A percentile compares a stretch with the other conserved stretches of the same genome.
These are phyloP conservation scores for Salvia sclarea DNA, from an alignment of 305 asterid species.

Conservation along the genomic window DNA sequence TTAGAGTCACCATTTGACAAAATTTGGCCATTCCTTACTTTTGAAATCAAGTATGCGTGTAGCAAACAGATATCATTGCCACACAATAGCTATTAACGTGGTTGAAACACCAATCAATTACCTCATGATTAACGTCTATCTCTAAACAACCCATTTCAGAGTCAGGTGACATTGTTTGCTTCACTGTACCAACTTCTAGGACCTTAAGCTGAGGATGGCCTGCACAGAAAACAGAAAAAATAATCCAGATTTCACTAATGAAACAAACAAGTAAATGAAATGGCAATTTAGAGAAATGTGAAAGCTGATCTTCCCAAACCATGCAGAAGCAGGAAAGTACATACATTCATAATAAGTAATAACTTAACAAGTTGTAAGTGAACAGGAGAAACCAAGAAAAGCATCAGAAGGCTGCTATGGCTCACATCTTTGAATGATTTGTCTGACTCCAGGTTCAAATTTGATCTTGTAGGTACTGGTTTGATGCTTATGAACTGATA, in stretches of 20 bases:
- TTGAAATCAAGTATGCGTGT: neutral
- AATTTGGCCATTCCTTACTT: neutral
- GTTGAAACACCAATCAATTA: constrained; percentile 33
- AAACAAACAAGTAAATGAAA: neutral
- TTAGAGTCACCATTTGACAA: constrained; percentile 5
- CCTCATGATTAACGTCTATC: constrained; percentile 51
- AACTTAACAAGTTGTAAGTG: constrained; percentile 8
- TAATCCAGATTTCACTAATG: constrained; percentile 4
- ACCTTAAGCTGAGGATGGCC: constrained; percentile 39
- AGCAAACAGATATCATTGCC: constrained; percentile 12
- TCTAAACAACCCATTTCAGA: constrained; percentile 37
- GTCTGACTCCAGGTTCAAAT: constrained; percentile 15
- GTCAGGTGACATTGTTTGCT: constrained; percentile 34
- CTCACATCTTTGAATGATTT: constrained; percentile 14
- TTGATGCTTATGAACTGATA: neutral
- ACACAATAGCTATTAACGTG: constrained; percentile 17
- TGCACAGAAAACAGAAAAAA: constrained; percentile 36
- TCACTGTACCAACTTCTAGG: constrained; percentile 37
- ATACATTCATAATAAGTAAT: neutral
- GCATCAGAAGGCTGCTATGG: constrained; percentile 15
- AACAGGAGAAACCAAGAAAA: neutral
- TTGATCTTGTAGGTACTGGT: constrained; percentile 5
- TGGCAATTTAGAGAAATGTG: constrained; percentile 6
- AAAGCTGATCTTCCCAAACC: constrained; percentile 1
- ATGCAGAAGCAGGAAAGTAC: constrained; percentile 2